Evolutionary conservation across 1,284 basidiomycete genomes (phyloP).

Genomic region (Cryptococcus amylolentus): DNA sequence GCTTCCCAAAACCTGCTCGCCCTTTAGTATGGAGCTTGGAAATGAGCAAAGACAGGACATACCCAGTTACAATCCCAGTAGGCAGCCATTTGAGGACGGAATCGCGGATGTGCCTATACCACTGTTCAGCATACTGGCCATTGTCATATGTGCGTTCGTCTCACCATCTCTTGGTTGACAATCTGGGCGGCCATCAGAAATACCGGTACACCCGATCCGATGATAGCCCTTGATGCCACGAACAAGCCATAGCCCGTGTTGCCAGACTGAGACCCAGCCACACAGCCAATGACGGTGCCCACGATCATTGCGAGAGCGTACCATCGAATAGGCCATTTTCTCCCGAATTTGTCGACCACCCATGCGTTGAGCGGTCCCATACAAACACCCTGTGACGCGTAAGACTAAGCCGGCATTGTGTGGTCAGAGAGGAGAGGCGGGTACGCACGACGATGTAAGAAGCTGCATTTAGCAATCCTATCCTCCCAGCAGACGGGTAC

Average conservation of each 20-base stretch:
- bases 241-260: conserved; percentile 8
- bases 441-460: conserved; percentile 8
- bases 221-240: conserved; percentile 11
- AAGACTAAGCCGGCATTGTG: no score
- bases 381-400: background rate
- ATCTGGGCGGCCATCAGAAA: conserved; percentile 17
- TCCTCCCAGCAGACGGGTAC: conserved; percentile 6
- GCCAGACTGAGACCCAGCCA: conserved; percentile 3
- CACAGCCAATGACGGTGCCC: conserved; percentile 9
- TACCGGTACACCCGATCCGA: conserved; percentile 9
- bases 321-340: conserved; percentile 8
- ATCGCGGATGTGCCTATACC: conserved; percentile 13
- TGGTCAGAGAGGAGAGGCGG: no score
- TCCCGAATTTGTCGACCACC: conserved; percentile 7
- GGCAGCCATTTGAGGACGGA: conserved; percentile 12
- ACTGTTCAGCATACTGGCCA: no score
- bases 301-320: conserved; percentile 6
- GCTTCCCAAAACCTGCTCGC: conserved; percentile 3
- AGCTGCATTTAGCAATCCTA: conserved; percentile 9
- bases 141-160: background rate
- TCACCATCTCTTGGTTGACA: conserved; percentile 18
- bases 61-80: conserved; percentile 11
- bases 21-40: no score
- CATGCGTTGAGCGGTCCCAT: conserved; percentile 9
- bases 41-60: no score